These are phyloP conservation scores for Forsythia viridissima DNA, from an alignment of 257 asterid genomes.

Conservation along the genomic window DNA sequence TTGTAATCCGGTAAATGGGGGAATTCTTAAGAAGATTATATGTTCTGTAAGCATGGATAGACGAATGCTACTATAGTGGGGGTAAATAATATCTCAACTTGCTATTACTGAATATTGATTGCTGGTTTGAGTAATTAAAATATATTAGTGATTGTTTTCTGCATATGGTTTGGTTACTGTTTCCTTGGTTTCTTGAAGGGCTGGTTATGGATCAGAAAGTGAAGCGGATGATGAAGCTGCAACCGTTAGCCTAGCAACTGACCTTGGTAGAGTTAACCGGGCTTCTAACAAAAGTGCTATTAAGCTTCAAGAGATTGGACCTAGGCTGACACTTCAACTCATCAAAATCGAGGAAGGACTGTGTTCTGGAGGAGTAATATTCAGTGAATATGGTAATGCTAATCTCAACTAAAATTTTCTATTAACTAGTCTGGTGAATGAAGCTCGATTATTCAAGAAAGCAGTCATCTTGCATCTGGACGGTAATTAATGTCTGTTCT, in stretches of 20 bases:
- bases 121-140: background rate
- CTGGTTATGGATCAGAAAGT: conserved; percentile 96
- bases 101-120: background rate
- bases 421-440: background rate
- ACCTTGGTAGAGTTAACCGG: conserved; percentile 76
- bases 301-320: conserved; percentile 92
- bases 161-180: background rate
- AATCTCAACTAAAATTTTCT: background rate
- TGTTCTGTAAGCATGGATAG: background rate
- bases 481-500: background rate
- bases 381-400: conserved; percentile 49
- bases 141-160: background rate
- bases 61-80: background rate
- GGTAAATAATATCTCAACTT: background rate
- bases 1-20: background rate
- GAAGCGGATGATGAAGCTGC: conserved; percentile 95
- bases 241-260: conserved; percentile 66
- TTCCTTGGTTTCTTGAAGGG: conserved; percentile 45
- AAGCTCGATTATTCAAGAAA: background rate
- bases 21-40: background rate
- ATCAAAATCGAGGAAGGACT: conserved; percentile 76
- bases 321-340: conserved; percentile 84
- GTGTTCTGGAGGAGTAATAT: conserved; percentile 74
- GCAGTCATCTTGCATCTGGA: background rate
- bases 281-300: conserved; percentile 87